A percentile compares a stretch with the other conserved stretches of the same genome.
Evolutionary conservation across 2,329 filamentous ascomycete genomes (phyloP).

Genomic region (Diaporthe amygdali): DNA sequence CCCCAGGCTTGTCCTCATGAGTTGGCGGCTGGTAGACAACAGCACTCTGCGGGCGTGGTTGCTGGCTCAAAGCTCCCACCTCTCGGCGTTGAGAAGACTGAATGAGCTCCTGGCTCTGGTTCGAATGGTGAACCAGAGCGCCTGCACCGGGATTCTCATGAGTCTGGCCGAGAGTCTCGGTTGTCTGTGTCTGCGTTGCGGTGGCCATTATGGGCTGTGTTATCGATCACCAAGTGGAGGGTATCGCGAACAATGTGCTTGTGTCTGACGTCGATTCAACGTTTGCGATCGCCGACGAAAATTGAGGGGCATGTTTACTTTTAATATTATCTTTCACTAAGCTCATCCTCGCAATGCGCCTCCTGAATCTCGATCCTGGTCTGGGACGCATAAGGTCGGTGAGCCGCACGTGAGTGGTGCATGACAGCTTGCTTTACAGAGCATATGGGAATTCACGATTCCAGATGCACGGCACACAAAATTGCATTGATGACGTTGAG

Average conservation of each 20-base stretch:
- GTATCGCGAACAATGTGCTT: background rate
- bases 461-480: background rate
- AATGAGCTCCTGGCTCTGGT: slow-evolving; percentile 14
- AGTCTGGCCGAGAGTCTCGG: background rate
- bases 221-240: background rate
- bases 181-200: slow-evolving; percentile 5
- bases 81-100: background rate
- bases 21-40: slow-evolving; percentile 2
- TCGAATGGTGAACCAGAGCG: slow-evolving; percentile 1
- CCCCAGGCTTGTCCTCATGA: slow-evolving; percentile 2
- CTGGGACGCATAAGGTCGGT: background rate
- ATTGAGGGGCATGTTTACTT: background rate
- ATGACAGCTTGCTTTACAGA: background rate
- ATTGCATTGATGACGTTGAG: slow-evolving; percentile 9
- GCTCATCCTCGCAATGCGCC: background rate
- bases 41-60: slow-evolving; percentile 13
- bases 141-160: background rate
- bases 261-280: background rate
- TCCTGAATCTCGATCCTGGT: background rate
- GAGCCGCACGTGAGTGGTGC: background rate
- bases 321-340: background rate
- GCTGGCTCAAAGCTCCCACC: background rate
- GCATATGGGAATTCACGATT: background rate
- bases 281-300: background rate
- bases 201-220: slow-evolving; percentile 1